phyloP scores from a whole-genome alignment of 2,329 filamentous ascomycete genomes.

The Apiospora hydei region DNA sequence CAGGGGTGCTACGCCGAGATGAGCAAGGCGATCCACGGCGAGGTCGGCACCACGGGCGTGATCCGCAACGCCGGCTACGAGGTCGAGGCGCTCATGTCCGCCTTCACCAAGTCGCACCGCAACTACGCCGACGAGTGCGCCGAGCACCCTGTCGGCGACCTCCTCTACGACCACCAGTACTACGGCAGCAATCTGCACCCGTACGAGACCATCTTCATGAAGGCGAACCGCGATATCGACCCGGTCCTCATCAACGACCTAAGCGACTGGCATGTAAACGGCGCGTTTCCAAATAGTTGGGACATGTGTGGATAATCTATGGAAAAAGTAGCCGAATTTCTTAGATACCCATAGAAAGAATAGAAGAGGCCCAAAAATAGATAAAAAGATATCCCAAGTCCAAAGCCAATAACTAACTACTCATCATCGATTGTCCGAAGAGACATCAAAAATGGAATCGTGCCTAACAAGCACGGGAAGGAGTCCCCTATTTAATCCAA shows the following conservation, averaged over 20 bases:
- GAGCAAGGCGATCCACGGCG: conserved; percentile 40
- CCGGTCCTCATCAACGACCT: conserved; percentile 37
- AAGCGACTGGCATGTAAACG: conserved; percentile 41
- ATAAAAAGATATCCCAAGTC: neutral
- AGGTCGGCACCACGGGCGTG: conserved; percentile 41
- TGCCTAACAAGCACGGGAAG: neutral
- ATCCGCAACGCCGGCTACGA: conserved; percentile 42
- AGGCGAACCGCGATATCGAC: conserved; percentile 44
- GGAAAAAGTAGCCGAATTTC: neutral
- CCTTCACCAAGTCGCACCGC: conserved; percentile 36
- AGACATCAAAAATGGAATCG: neutral
- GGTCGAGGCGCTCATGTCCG: conserved; percentile 44
- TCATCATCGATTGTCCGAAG: neutral
- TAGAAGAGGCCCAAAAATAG: neutral
- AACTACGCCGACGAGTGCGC: conserved; percentile 37
- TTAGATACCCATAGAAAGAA: neutral
- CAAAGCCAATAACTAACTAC: neutral
- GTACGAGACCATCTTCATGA: conserved; percentile 48
- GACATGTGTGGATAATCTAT: conserved; percentile 30
- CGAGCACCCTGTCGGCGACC: conserved; percentile 34
- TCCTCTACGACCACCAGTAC: conserved; percentile 39
- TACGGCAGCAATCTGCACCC: conserved; percentile 46
- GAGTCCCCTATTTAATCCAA: neutral
- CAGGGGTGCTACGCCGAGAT: conserved; percentile 41
- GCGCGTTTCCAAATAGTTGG: conserved; percentile 36